Conservation (phyloP, 1,284 basidiomycete genomes). For the Lentinus polychrous region DNA sequence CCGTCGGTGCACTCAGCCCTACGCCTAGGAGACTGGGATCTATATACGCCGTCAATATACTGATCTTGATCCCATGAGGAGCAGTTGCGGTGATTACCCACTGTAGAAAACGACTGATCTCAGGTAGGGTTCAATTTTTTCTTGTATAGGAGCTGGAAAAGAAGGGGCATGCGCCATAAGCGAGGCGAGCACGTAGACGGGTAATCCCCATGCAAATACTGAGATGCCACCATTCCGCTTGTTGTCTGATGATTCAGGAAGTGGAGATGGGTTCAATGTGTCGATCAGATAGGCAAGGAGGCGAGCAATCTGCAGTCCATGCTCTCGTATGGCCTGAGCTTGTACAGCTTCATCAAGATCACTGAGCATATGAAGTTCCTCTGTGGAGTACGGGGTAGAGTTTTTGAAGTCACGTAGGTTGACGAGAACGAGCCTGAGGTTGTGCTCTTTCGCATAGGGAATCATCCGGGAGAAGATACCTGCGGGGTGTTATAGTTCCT, state of each 20-base stretch:
- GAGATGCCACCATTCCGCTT: not conserved
- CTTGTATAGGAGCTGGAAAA: no score
- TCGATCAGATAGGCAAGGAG: not conserved
- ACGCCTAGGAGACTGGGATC: no score
- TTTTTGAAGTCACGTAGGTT: conserved; percentile 1
- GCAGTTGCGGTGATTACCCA: no score
- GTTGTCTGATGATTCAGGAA: not conserved
- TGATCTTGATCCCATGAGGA: no score
- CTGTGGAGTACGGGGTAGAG: not conserved
- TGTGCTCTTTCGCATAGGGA: not conserved
- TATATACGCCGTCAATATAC: no score
- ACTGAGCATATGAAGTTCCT: not conserved
- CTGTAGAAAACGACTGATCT: no score
- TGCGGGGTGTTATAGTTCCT: not conserved
- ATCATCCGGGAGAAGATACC: conserved; percentile 1
- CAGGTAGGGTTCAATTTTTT: no score
- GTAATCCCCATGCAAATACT: no score
- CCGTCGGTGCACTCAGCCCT: no score
- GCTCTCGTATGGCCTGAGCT: not conserved
- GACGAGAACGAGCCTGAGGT: not conserved
- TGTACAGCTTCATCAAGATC: not conserved
- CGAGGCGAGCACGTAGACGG: no score
- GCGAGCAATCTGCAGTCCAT: not conserved
- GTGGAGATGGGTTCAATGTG: not conserved
- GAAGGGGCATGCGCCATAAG: no score